phyloP scores from a whole-genome alignment of 2,329 filamentous ascomycete species.

The Aphanocladium album region DNA sequence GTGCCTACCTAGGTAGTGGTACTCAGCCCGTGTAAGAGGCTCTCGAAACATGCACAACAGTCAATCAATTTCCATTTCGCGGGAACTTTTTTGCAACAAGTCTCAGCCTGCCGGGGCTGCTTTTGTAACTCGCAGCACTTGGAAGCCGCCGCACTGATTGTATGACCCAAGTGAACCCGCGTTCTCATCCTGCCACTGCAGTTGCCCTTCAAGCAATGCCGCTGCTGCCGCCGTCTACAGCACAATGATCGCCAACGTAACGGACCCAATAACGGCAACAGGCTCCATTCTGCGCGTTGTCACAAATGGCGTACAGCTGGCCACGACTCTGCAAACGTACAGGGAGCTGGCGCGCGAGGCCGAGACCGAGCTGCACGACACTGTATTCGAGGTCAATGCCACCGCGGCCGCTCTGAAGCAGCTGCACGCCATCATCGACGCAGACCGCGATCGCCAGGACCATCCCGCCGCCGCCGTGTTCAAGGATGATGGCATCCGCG shows the following conservation, averaged over 20 bases:
- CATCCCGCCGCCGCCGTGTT: conserved; percentile 9
- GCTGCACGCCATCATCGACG: conserved; percentile 5
- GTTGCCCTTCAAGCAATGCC: too few relatives aligned
- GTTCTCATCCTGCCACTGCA: too few relatives aligned
- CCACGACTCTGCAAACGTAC: conserved; percentile 7
- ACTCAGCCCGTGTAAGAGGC: too few relatives aligned
- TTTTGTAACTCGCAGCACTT: too few relatives aligned
- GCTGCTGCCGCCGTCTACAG: too few relatives aligned
- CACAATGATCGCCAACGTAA: not conserved
- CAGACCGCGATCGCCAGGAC: not conserved
- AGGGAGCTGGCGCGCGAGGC: conserved; percentile 8
- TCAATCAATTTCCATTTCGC: too few relatives aligned
- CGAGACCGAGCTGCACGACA: conserved; percentile 4
- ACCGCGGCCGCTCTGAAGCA: not conserved
- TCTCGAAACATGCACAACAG: too few relatives aligned
- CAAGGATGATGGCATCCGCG: conserved; percentile 7
- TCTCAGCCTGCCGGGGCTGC: too few relatives aligned
- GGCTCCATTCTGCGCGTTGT: conserved; percentile 4
- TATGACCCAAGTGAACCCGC: too few relatives aligned
- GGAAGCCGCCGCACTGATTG: too few relatives aligned
- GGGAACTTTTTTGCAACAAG: too few relatives aligned
- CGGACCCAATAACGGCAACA: not conserved
- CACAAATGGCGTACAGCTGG: conserved; percentile 1
- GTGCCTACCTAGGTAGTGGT: too few relatives aligned
- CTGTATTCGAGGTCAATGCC: conserved; percentile 9